phyloP scores from a whole-genome alignment of 2,329 filamentous ascomycete genomes.

The Cladophialophora chaetospira region DNA sequence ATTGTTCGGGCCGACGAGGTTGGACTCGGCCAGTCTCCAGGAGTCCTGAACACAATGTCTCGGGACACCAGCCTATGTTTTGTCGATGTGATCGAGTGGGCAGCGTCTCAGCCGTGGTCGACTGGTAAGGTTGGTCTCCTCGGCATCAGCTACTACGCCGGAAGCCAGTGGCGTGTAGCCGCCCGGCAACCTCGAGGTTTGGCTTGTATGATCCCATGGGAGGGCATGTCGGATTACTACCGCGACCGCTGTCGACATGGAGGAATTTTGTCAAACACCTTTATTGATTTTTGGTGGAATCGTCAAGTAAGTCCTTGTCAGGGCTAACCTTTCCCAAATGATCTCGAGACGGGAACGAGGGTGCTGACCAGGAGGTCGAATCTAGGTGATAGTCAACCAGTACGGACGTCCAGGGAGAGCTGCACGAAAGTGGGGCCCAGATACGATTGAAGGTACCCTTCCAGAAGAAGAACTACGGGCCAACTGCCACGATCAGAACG shows the following conservation, averaged over 20 bases:
- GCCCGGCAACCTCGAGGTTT: conserved; percentile 55
- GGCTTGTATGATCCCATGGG: conserved; percentile 57
- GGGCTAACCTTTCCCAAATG: not conserved
- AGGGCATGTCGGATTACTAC: conserved; percentile 60
- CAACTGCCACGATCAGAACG: conserved; percentile 46
- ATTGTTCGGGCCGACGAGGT: conserved; percentile 60
- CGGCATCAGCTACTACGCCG: conserved; percentile 57
- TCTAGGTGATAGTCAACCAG: conserved; percentile 63
- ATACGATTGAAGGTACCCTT: conserved; percentile 46
- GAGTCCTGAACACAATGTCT: conserved; percentile 57
- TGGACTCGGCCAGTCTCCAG: conserved; percentile 55
- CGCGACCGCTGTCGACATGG: conserved; percentile 63
- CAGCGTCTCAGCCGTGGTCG: conserved; percentile 53
- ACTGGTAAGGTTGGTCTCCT: conserved; percentile 54
- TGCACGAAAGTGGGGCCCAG: conserved; percentile 55
- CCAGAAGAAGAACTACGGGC: conserved; percentile 38
- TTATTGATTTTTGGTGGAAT: conserved; percentile 59
- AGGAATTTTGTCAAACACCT: conserved; percentile 61
- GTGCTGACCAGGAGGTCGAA: conserved; percentile 36
- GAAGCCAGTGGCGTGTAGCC: conserved; percentile 58
- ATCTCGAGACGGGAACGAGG: too few species aligned
- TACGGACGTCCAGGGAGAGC: conserved; percentile 60
- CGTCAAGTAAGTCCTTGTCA: conserved; percentile 13
- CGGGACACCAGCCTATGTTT: conserved; percentile 56
- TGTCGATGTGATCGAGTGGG: conserved; percentile 57